Evolutionary conservation across 805 yeast genomes (phyloP).

Genomic region (Lachancea kluyveri): DNA sequence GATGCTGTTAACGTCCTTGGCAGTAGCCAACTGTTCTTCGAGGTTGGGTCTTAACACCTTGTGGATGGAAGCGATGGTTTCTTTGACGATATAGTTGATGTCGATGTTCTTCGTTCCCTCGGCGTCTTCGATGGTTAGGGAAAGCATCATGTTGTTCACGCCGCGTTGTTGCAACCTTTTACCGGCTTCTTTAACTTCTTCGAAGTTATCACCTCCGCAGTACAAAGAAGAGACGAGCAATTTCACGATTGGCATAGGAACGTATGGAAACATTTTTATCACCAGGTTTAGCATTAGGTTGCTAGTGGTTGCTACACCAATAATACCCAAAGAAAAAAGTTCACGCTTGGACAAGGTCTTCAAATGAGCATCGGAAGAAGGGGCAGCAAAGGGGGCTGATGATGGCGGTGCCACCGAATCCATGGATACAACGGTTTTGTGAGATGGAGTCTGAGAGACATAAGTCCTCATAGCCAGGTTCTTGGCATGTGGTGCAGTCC

Average conservation of each 20-base stretch:
- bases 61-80: slow-evolving; percentile 61
- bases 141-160: slow-evolving; percentile 90
- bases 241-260: slow-evolving; percentile 68
- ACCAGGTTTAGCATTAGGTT: slow-evolving; percentile 55
- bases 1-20: slow-evolving; percentile 51
- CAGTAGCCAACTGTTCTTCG: slow-evolving; percentile 43
- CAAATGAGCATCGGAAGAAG: slow-evolving; percentile 34
- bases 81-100: slow-evolving; percentile 51
- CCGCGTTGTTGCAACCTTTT: slow-evolving; percentile 61
- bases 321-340: slow-evolving; percentile 57
- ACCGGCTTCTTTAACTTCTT: slow-evolving; percentile 69
- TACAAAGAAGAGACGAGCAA: slow-evolving; percentile 73
- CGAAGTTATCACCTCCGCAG: slow-evolving; percentile 81
- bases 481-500: too few relatives aligned
- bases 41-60: slow-evolving; percentile 69
- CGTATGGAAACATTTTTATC: slow-evolving; percentile 62
- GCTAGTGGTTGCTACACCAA: slow-evolving; percentile 64
- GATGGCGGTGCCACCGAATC: slow-evolving; percentile 8
- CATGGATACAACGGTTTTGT: slow-evolving; percentile 12
- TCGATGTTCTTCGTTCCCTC: slow-evolving; percentile 63
- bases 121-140: slow-evolving; percentile 88
- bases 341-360: slow-evolving; percentile 48
- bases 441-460: slow-evolving; percentile 14
- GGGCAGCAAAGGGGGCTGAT: slow-evolving; percentile 2
- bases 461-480: too few relatives aligned